Conservation (phyloP, 768 basidiomycete genomes). For the Leccinum disarticulatum region DNA sequence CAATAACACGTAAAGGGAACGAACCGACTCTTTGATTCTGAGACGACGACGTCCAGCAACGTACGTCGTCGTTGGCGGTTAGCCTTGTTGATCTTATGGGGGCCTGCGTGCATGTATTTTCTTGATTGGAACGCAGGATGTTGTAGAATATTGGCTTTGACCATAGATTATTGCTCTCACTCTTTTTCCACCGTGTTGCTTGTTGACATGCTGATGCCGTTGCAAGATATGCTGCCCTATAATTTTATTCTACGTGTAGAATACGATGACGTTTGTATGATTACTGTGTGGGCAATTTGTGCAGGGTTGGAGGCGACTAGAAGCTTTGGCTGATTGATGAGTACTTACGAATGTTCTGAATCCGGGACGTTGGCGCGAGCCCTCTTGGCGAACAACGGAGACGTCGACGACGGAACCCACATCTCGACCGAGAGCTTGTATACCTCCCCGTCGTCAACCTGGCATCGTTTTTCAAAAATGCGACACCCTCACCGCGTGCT, state of each 20-base stretch:
- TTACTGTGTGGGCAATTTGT: conserved; percentile 20
- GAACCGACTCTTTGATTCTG: conserved; percentile 20
- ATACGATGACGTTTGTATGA: conserved; percentile 23
- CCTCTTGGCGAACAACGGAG: conserved; percentile 10
- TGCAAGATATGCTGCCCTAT: conserved; percentile 29
- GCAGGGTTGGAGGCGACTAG: conserved; percentile 19
- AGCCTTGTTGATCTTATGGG: conserved; percentile 14
- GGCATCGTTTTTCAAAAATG: conserved; percentile 65
- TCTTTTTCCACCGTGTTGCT: conserved; percentile 11
- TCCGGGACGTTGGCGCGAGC: conserved; percentile 1
- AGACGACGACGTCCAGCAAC: conserved; percentile 1
- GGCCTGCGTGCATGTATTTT: conserved; percentile 31
- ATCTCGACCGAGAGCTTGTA: not conserved
- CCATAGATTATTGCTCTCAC: conserved; percentile 35
- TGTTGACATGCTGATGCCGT: conserved; percentile 21
- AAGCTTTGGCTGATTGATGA: not conserved
- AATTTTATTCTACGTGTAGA: conserved; percentile 36
- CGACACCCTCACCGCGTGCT: conserved; percentile 45
- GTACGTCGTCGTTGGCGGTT: conserved; percentile 14
- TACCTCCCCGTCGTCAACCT: conserved; percentile 41
- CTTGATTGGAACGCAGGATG: conserved; percentile 35
- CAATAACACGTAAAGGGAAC: conserved; percentile 32
- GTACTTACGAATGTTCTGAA: conserved; percentile 1
- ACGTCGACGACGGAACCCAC: not conserved
- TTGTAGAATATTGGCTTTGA: conserved; percentile 26